phyloP scores from a whole-genome alignment of 176 grass and related monocot genomes.

The Thalia dealbata region DNA sequence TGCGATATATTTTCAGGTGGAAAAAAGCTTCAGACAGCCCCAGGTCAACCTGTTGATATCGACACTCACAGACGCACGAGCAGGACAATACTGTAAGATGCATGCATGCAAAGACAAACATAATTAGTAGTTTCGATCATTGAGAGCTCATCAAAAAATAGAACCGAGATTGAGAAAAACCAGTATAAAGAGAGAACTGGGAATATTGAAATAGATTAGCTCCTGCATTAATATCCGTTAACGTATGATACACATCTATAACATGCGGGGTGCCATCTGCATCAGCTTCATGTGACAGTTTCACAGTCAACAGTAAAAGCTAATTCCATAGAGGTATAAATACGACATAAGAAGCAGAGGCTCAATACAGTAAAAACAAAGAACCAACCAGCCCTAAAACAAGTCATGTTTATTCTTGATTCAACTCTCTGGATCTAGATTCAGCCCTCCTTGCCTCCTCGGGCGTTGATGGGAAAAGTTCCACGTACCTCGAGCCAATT shows the following conservation, averaged over 20 bases:
- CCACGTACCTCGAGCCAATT: slow-evolving; percentile 34
- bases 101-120: too few species aligned
- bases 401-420: background rate
- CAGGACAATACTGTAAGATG: too few species aligned
- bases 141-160: too few species aligned
- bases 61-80: too few species aligned
- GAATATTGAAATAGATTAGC: background rate
- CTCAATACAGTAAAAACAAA: background rate
- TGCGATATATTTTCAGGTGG: too few species aligned
- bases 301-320: background rate
- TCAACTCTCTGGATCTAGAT: slow-evolving; percentile 12
- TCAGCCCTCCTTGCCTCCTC: slow-evolving; percentile 16
- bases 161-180: too few species aligned
- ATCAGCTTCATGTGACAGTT: background rate
- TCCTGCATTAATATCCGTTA: background rate
- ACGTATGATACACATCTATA: background rate
- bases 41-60: too few species aligned
- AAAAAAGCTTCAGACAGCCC: too few species aligned
- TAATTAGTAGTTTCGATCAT: too few species aligned
- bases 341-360: background rate
- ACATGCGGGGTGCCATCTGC: background rate
- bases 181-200: too few species aligned
- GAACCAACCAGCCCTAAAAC: background rate
- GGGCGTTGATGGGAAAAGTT: slow-evolving; percentile 22
- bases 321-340: background rate